These are phyloP conservation scores for Eucalyptus curtisii DNA, from an alignment of 345 rosid genomes.

Conservation along the genomic window DNA sequence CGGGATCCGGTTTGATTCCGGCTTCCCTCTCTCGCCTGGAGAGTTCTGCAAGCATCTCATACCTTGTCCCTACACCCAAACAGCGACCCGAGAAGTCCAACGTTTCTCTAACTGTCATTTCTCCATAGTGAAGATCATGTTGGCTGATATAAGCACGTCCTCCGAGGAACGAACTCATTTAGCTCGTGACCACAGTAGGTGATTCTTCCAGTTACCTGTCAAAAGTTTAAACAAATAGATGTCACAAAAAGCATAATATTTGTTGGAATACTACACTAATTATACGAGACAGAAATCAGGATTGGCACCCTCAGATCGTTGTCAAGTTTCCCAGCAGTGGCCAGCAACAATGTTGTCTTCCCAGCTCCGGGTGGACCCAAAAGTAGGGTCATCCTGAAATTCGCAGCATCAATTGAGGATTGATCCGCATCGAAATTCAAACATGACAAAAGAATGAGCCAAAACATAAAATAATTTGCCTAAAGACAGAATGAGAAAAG, in stretches of 20 bases:
- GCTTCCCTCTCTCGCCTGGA: slow-evolving; percentile 70
- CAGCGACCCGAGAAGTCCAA: slow-evolving; percentile 70
- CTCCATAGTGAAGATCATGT: slow-evolving; percentile 72
- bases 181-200: slow-evolving; percentile 74
- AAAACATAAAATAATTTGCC: background rate
- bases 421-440: background rate
- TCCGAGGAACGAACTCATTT: slow-evolving; percentile 59
- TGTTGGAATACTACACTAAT: background rate
- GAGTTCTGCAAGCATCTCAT: slow-evolving; percentile 57
- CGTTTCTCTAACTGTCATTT: slow-evolving; percentile 82
- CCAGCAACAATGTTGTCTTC: background rate
- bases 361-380: background rate
- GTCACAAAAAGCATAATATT: background rate
- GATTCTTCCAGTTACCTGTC: slow-evolving; percentile 43
- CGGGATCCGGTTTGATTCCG: slow-evolving; percentile 56
- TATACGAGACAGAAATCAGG: background rate
- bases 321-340: background rate
- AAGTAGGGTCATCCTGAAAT: background rate
- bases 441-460: background rate
- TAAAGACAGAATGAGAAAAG: background rate
- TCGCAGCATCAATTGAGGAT: background rate
- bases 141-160: slow-evolving; percentile 84
- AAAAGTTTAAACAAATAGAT: background rate
- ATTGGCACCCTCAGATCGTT: background rate
- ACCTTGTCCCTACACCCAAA: slow-evolving; percentile 61